Percentiles rank a stretch among this genome's conserved stretches.
Conservation (phyloP, 2,329 filamentous ascomycete genomes). For the Cladorrhinum sp. region DNA sequence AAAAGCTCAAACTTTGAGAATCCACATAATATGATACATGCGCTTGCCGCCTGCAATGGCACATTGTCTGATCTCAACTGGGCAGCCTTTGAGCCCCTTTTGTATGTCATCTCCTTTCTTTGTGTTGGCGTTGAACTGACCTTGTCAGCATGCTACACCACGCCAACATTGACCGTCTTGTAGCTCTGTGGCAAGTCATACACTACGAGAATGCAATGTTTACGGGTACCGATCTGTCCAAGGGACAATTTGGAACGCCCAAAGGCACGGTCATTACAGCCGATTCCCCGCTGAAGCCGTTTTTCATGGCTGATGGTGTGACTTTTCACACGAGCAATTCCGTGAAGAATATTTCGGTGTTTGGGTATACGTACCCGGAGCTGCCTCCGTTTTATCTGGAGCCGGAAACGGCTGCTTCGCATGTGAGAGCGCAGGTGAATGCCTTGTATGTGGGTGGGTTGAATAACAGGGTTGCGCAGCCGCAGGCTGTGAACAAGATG, state of each 20-base stretch:
- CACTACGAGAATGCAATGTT: constrained; percentile 36
- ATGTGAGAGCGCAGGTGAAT: constrained; percentile 60
- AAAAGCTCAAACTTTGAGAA: constrained; percentile 42
- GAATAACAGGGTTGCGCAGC: neutral
- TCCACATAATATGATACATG: constrained; percentile 45
- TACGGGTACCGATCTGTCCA: constrained; percentile 25
- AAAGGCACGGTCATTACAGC: constrained; percentile 42
- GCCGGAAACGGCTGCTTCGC: constrained; percentile 55
- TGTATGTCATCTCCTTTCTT: constrained; percentile 35
- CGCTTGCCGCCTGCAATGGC: constrained; percentile 32
- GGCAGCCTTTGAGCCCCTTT: constrained; percentile 46
- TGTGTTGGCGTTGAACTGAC: neutral
- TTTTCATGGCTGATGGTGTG: constrained; percentile 36
- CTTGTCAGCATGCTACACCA: constrained; percentile 47
- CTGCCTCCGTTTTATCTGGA: constrained; percentile 50
- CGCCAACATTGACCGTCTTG: constrained; percentile 59
- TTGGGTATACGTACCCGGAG: constrained; percentile 43
- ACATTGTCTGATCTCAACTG: constrained; percentile 38
- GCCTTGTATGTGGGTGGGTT: constrained; percentile 42
- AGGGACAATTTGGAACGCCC: constrained; percentile 41
- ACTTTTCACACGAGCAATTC: constrained; percentile 43
- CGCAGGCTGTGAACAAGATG: neutral
- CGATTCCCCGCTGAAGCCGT: constrained; percentile 49
- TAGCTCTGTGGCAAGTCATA: constrained; percentile 48
- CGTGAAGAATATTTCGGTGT: constrained; percentile 30